Evolutionary conservation across 106 monocot species (phyloP), one percentile per base, ranked within the genome.

Genomic region (Chionographis japonica): DNA sequence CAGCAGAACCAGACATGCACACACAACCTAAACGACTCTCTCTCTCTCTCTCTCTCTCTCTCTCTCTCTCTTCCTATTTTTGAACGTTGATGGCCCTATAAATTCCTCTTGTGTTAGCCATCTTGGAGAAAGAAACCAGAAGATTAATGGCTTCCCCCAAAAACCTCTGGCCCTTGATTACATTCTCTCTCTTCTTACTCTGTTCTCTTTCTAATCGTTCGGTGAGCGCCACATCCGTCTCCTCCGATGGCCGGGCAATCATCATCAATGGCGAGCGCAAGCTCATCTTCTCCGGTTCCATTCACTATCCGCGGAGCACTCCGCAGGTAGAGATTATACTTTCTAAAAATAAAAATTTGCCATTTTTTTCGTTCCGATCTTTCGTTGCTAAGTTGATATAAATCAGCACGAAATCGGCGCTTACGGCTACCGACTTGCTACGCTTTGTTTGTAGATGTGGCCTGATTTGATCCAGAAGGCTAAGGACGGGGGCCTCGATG

Each of bases 281-380:
- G 18, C 43, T 81, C 4, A 4, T 81, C 35, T n/a, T 81, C 54
- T 81, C 81, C 0, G 81, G 81, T 2, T 66, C 81, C 54, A 81
- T 81, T 54, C 81, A 81, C 40, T 81, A 81, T 10, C 81, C 75
- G 6, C 75, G 81, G 8, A 81, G 81, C n/a, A 81, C 81, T 56
- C 70, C 81, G 49, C 66, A 72, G 66, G 81, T 81, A 27, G 54
- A 41, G 18, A 2, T 5, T 18, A 10, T 2, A 3, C 1, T 43
- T 13, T 57, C 35, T 13, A 17, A 37, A 16, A 4, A 12, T n/a
- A 11, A 18, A 13, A 51, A 16, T 50, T 60, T 12, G 12, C 5
- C 12, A 16, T 17, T 40, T 10, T 11, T 1, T 27, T 40, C 18
- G 4, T 39, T 56, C 56, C 18, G 8, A 7, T 6, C 3, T 12